Base-by-base conservation (phyloP, 306 rosid genomes). In the Aeschynomene evenia region DNA sequence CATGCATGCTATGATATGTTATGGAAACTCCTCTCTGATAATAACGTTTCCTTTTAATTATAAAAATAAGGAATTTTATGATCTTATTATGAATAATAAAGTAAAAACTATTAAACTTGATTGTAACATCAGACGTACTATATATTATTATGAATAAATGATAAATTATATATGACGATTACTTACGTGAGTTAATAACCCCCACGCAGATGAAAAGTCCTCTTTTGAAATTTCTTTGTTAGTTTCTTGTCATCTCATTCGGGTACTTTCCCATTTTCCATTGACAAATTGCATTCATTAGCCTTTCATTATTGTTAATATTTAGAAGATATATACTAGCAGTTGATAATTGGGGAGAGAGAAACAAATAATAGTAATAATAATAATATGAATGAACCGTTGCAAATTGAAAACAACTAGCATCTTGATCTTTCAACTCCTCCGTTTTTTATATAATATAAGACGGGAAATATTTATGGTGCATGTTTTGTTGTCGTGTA, bases 321-420 rank as follows among this genome's bases (percentile, higher is more conserved):
- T 28, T 55, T 26, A 2, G 6, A 6, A 45, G 20, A 20, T 29
- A 12, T 33, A 0, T 7, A n/a, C n/a, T n/a, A n/a, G n/a, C n/a
- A 57, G 29, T 22, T 49, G 9, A 74, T 77, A 48, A 46, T 70
- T 52, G 63, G 58, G 61, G 75, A 14, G 61, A 77, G 76, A 63
- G 60, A 53, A 40, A 72, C 21, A 26, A 20, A 45, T 10, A 36
- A 71, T 39, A 28, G n/a, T n/a, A n/a, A n/a, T n/a, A n/a, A n/a
- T 34, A 34, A 7, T 70, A 20, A 56, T 7, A 13, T 66, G 49
- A 72, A 29, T 49, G 63, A 65, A 57, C 81, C 80, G 85, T 83
- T 73, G 63, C 77, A 54, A 73, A 63, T 80, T 81, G 83, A 67
- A 65, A 71, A 57, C 85, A 82, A 81, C 74, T 48, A 68, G 64